phyloP scores from a whole-genome alignment of 805 yeast genomes.

The Metschnikowia dekortorum region DNA sequence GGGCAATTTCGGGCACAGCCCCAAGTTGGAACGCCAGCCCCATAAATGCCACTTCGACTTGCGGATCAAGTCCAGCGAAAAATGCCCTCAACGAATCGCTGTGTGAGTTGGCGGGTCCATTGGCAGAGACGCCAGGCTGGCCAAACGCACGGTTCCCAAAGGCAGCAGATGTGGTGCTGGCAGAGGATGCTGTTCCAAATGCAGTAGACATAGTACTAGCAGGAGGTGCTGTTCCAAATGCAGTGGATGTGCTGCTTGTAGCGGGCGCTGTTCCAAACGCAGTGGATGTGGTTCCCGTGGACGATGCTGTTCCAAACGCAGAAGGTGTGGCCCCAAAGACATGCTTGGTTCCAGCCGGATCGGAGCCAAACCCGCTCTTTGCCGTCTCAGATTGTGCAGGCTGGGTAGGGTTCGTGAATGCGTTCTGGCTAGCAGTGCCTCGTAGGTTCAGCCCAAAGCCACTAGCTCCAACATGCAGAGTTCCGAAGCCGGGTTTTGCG shows the following conservation, averaged over 20 bases:
- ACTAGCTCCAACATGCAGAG: background rate
- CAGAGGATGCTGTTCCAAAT: background rate
- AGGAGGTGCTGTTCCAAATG: background rate
- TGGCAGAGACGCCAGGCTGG: background rate
- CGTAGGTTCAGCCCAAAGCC: background rate
- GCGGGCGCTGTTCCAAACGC: background rate
- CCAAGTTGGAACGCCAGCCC: constrained; percentile 52
- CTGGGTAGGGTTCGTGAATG: background rate
- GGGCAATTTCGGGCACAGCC: constrained; percentile 65
- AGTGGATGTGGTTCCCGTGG: background rate
- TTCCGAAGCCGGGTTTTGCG: background rate
- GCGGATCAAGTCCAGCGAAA: constrained; percentile 40
- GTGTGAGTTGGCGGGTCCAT: background rate
- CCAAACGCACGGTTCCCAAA: background rate
- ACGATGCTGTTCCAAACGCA: background rate
- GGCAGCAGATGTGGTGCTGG: background rate
- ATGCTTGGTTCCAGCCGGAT: background rate
- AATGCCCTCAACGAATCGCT: background rate
- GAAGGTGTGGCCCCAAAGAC: constrained; percentile 9
- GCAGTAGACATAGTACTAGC: background rate
- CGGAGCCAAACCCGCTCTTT: constrained; percentile 15
- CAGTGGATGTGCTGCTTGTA: background rate
- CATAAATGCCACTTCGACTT: constrained; percentile 45
- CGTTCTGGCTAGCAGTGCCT: background rate
- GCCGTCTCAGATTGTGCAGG: background rate